Conservation (phyloP, 441 rosid species). For the Manihot esculenta region DNA sequence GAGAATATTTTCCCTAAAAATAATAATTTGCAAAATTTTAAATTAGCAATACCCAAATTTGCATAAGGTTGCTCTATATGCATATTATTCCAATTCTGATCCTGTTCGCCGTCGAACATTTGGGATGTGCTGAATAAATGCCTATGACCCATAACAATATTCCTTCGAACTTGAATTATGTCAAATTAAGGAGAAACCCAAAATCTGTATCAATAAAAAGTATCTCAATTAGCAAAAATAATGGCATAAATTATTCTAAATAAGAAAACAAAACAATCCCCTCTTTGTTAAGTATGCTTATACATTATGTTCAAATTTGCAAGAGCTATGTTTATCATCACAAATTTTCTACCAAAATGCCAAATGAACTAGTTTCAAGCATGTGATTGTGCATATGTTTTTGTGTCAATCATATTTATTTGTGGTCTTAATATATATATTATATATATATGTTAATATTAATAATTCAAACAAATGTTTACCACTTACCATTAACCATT, state of each 20-base stretch:
- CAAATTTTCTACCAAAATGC: neutral
- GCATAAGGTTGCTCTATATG: constrained; percentile 56
- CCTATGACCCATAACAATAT: constrained; percentile 60
- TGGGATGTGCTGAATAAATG: constrained; percentile 52
- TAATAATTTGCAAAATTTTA: constrained; percentile 5
- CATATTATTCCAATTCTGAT: constrained; percentile 63
- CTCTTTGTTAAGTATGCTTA: neutral
- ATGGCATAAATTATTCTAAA: neutral
- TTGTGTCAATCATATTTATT: neutral
- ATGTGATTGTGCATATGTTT: neutral
- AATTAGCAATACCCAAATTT: constrained; percentile 44
- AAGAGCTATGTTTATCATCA: neutral
- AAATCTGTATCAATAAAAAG: constrained; percentile 42
- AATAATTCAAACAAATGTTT: neutral
- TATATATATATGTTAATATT: no score
- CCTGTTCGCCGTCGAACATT: constrained; percentile 58
- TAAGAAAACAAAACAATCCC: neutral
- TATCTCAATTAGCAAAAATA: constrained; percentile 18
- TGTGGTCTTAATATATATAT: neutral
- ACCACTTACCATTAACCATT: constrained; percentile 7
- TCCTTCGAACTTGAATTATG: constrained; percentile 20
- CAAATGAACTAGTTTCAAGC: neutral
- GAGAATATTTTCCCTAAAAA: neutral
- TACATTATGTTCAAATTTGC: neutral
- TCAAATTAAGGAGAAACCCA: constrained; percentile 18